Conservation (phyloP, 2,329 filamentous ascomycete species). For the Curvularia spicifera region DNA sequence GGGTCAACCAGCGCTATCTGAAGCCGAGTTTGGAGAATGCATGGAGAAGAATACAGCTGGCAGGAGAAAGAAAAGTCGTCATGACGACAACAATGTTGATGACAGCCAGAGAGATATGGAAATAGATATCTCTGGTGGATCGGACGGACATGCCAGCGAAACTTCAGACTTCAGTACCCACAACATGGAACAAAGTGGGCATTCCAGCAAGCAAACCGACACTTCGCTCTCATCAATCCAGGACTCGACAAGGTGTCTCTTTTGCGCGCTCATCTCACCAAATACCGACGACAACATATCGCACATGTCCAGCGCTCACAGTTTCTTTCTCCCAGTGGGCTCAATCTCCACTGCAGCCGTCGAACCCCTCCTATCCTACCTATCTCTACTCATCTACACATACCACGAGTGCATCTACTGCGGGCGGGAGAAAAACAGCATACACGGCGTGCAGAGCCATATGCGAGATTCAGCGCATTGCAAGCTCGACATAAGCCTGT, state of each 20-base stretch:
- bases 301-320: constrained; percentile 8
- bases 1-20: background rate
- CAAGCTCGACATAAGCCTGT: background rate
- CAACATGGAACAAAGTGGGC: background rate
- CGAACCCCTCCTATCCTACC: constrained; percentile 6
- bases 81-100: background rate
- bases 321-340: background rate
- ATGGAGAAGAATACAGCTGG: background rate
- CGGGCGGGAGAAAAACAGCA: background rate
- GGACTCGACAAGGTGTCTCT: constrained; percentile 3
- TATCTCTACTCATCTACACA: background rate
- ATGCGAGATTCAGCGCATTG: constrained; percentile 12
- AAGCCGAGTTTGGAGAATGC: background rate
- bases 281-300: background rate
- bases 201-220: background rate
- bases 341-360: background rate
- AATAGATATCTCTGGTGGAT: background rate
- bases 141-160: background rate
- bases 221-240: background rate
- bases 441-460: constrained; percentile 11
- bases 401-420: constrained; percentile 13
- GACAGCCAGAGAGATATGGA: too few relatives aligned
- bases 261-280: background rate
- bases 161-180: background rate
- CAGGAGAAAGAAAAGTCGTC: background rate